Base-by-base conservation (phyloP, 179 eudicot genomes). In the Silene noctiflora region DNA sequence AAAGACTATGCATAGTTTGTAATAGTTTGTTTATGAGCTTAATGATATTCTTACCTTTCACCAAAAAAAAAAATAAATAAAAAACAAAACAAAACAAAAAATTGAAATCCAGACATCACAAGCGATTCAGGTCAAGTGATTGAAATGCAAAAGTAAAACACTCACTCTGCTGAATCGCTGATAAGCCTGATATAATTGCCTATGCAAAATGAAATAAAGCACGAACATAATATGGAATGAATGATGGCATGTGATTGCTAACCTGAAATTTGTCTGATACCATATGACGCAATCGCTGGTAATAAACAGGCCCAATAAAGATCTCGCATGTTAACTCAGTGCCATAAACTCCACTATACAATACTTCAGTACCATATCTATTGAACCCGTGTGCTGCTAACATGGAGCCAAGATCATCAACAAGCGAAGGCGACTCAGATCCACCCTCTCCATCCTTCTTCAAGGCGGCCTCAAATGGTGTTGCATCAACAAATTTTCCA, bases 201-300 rank as follows among this genome's bases (percentile, higher is more conserved):
- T 19, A 39, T 21, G 12, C 1, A 24, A 65, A 27, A 65, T 2
- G 53, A 12, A 39, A 68, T 42, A 24, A 39, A 51, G 73, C 33
- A 55, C 65, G 1, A 25, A 42, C 3, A 56, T 25, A 56, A 61
- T 17, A 13, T 7, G 14, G 14, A 76, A 22, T 59, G 44, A 72
- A 67, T 44, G 35, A 17, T 51, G 21, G 13, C n/a, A 27, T 12
- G 6, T 29, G n/a, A 31, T 11, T 8, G 22, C 69, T 27, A 60
- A 92, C 98, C 97, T 94, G 98, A 83, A 82, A 94, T 82, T 94
- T 94, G 83, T 94, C 98, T 27, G 97, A 92, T 67, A 94, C 98
- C 98, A 94, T 94, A 71, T 94, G 98, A 11, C 98, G 88, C 39
- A 94, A 86, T 7, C 98, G 86, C 76, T 94, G 98, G 77, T 94